Percentiles rank a stretch among this genome's conserved stretches.
These are phyloP conservation scores for Candida sp. DNA, from an alignment of 1,139 yeast genomes.

Conservation along the genomic window DNA sequence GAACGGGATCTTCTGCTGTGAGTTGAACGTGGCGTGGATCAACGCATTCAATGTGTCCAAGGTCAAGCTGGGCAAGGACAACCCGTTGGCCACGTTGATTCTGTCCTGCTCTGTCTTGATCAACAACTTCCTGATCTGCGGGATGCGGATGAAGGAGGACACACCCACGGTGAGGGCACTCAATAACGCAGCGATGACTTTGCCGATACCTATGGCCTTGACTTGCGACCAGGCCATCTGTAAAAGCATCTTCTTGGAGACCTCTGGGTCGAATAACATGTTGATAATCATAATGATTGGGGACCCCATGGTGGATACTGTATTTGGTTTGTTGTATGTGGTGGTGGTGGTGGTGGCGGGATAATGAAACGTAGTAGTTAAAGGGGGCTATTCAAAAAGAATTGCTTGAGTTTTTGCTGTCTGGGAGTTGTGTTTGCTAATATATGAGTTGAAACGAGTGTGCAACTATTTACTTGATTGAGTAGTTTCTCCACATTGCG, in stretches of 20 bases:
- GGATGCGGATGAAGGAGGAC: slow-evolving; percentile 46
- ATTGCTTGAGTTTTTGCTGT: neutral
- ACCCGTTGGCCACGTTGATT: slow-evolving; percentile 40
- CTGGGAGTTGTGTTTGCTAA: too few species aligned
- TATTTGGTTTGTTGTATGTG: neutral
- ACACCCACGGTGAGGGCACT: slow-evolving; percentile 43
- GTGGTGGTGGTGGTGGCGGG: neutral
- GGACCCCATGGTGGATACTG: slow-evolving; percentile 20
- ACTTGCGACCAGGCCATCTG: slow-evolving; percentile 43
- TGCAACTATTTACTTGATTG: neutral
- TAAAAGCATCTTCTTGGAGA: slow-evolving; percentile 43
- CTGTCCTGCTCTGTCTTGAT: slow-evolving; percentile 26
- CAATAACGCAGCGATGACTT: slow-evolving; percentile 36
- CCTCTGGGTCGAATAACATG: slow-evolving; percentile 43
- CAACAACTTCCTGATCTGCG: slow-evolving; percentile 45
- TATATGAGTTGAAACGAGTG: too few species aligned
- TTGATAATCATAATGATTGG: slow-evolving; percentile 31
- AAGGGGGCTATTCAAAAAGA: neutral
- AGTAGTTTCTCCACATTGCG: slow-evolving; percentile 1
- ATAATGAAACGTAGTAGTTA: neutral
- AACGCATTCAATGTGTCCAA: slow-evolving; percentile 44
- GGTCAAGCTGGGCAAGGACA: slow-evolving; percentile 39
- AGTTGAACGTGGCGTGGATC: slow-evolving; percentile 45
- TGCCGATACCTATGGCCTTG: slow-evolving; percentile 40
- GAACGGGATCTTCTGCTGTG: slow-evolving; percentile 39